Evolutionary conservation across 495 filamentous ascomycete species (phyloP).

Genomic region (Penicillium lividum): DNA sequence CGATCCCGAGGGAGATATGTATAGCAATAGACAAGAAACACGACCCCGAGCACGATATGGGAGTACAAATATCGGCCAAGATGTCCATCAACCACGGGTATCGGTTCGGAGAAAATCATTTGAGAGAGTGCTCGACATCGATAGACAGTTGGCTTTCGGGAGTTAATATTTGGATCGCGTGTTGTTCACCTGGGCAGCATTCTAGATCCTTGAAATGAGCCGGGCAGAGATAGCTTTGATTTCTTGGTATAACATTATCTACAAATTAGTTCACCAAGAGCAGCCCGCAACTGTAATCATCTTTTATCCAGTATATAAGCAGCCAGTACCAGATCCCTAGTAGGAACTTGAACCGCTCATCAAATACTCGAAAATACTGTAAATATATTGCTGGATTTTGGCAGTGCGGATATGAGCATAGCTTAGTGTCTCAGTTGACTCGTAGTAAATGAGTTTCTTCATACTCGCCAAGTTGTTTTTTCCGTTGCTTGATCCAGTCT

Average conservation of each 20-base stretch:
- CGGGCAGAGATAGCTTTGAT: conserved; percentile 59
- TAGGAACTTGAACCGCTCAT: conserved; percentile 49
- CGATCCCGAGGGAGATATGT: conserved; percentile 51
- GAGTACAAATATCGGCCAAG: conserved; percentile 50
- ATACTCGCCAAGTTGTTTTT: neutral
- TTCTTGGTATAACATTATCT: conserved; percentile 55
- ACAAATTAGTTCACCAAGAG: neutral
- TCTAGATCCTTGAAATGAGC: conserved; percentile 44
- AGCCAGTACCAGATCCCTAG: conserved; percentile 69
- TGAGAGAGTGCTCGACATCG: conserved; percentile 51
- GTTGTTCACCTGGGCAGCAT: conserved; percentile 37
- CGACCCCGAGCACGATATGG: conserved; percentile 53
- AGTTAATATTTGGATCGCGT: conserved; percentile 53
- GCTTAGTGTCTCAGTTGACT: conserved; percentile 3
- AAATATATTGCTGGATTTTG: neutral
- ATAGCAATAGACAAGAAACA: conserved; percentile 57
- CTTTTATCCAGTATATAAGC: conserved; percentile 58
- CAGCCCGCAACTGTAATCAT: neutral
- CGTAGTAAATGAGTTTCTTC: conserved; percentile 18
- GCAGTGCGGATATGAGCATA: conserved; percentile 12
- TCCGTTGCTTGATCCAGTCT: conserved; percentile 21
- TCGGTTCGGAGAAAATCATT: conserved; percentile 41
- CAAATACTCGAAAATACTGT: conserved; percentile 41
- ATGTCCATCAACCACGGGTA: conserved; percentile 60
- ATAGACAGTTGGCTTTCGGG: conserved; percentile 52